Base-by-base conservation (phyloP, 768 basidiomycete species). In the Tricholoma flavovirens region DNA sequence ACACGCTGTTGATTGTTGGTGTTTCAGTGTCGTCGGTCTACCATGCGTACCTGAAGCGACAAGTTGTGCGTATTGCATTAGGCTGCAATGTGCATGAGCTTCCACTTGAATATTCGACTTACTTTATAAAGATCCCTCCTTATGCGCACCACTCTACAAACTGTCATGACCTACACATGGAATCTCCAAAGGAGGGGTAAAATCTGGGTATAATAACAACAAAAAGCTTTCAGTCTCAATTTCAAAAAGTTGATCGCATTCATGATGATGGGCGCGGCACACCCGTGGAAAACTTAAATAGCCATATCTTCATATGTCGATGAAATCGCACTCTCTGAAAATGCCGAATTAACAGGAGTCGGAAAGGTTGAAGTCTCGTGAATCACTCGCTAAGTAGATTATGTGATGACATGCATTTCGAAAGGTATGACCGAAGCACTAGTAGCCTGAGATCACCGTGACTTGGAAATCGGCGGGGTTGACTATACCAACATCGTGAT, bases 261-360 rank as follows among this genome's bases (percentile, higher is more conserved):
- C 58, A 56, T 60, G 57, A 62, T 53, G 59, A 61, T 61, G 58
- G 56, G 43, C 57, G 53, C 51, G 19, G 40, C 12, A 45, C 35
- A 38, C 60, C 68, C 57, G 64, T 64, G 72, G 71, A 69, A 43
- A 65, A 56, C 14, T 56, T 60, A 54, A 49, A 54, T 56, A 48
- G 46, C 62, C 62, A 64, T 68, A 50, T 62, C 62, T 55, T 35
- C 48, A 56, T 59, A 60, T 66, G 64, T 72, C 75, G 74, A 73
- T 68, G 70, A 56, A 72, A 75, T 74, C 74, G 74, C 73, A 74
- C 71, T 64, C 69, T 70, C 58, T 17, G 45, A 10, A 1, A 12
- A 4, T 42, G 17, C 17, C 17, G 40, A 42, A 42, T 5, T 42
- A 42, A 42, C 19, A 21, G 17, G 6, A 19, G 17, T 6, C 17